Evolutionary conservation across 495 filamentous ascomycete genomes (phyloP).

Genomic region (Penicillium dipodomyicola): DNA sequence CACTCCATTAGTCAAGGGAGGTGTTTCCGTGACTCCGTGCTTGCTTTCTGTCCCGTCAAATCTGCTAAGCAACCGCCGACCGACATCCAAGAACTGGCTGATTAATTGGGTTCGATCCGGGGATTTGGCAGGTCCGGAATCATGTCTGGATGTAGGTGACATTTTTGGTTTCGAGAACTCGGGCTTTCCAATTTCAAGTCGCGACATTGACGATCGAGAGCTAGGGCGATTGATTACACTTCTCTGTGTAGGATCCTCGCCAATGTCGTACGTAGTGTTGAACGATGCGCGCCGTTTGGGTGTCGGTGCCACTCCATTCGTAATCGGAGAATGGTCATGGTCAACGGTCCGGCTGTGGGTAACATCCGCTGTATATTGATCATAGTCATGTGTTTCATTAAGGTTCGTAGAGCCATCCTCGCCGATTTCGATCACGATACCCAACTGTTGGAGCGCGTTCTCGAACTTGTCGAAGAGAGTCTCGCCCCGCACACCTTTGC

Average conservation of each 20-base stretch:
- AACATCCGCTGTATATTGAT: constrained; percentile 23
- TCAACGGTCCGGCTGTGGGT: constrained; percentile 22
- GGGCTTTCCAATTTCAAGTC: constrained; percentile 40
- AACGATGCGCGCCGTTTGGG: constrained; percentile 56
- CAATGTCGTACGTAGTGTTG: constrained; percentile 54
- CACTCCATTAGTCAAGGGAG: constrained; percentile 28
- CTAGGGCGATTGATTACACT: constrained; percentile 41
- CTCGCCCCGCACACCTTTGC: constrained; percentile 43
- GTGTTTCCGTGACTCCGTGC: constrained; percentile 13
- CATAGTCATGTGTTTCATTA: constrained; percentile 29
- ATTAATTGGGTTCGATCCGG: constrained; percentile 47
- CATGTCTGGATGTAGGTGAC: constrained; percentile 28
- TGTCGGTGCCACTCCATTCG: constrained; percentile 28
- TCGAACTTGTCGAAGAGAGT: constrained; percentile 66
- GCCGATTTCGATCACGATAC: constrained; percentile 64
- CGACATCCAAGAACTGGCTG: constrained; percentile 46
- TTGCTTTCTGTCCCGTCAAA: constrained; percentile 34
- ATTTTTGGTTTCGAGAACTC: constrained; percentile 32
- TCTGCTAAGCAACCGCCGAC: constrained; percentile 40
- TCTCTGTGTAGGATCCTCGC: constrained; percentile 46
- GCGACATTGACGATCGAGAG: constrained; percentile 50
- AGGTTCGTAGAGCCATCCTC: constrained; percentile 30
- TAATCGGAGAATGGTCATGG: constrained; percentile 18
- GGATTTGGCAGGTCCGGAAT: constrained; percentile 19
- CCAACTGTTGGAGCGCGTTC: constrained; percentile 59